Base-by-base conservation (phyloP, 352 stramenopile species). In the Phytophthora kernoviae region DNA sequence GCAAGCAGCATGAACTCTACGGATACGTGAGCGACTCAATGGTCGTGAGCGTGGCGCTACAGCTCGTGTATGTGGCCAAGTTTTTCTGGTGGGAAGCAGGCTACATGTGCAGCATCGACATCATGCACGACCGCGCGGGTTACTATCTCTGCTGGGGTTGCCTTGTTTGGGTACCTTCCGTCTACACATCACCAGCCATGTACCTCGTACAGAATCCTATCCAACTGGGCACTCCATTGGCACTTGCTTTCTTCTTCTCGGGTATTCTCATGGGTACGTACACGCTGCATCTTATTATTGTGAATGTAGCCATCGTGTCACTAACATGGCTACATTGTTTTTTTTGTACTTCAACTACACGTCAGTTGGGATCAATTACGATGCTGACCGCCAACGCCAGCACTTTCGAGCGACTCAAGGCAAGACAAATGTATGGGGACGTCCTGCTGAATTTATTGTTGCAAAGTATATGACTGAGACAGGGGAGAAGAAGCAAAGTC, bases 61-160 rank as follows among this genome's bases (percentile, higher is more conserved):
- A 98, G 70, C 74, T 98, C 49, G 70, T 98, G 47, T 99, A 99
- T 79, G 75, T 99, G 11, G 87, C 85, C 71, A 99, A 99, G 79
- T 99, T 99, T 75, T 99, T 98, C 75, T 89, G 91, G 70, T 98
- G 95, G 93, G 92, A 98, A 73, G 84, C 84, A 14, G 89, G 90
- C 22, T 99, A 99, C 87, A 98, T 99, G 93, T 94, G 94, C 70
- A 97, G 83, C 49, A 99, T 99, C 74, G 97, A 99, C 75, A 99
- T 99, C 66, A 90, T 97, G 88, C 88, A 97, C 75, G 93, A 98
- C 73, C 90, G 92, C 51, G 93, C 93, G 1, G 93, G 93, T 10
- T 98, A 96, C 71, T 98, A 98, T 75, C 87, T 99, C 30, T 98
- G 93, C 74, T 99, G 96, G 96, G 97, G 97, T 54, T 98, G 93